These are phyloP conservation scores for Polyplosphaeria fusca DNA, from an alignment of 495 filamentous ascomycete species.

Conservation along the genomic window DNA sequence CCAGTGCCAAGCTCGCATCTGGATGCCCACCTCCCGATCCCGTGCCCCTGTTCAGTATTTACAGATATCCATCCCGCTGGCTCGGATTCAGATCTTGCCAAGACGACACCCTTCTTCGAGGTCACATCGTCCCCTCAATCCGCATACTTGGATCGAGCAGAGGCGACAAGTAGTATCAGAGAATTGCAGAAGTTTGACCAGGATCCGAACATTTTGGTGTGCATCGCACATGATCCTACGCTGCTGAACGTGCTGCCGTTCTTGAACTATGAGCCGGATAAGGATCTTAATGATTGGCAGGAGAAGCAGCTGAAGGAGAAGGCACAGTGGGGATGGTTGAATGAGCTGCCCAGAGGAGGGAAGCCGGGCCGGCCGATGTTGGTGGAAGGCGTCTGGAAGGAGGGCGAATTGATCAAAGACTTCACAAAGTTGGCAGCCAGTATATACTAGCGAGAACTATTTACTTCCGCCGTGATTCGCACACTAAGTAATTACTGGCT, in stretches of 20 bases:
- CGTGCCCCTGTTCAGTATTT: conserved; percentile 47
- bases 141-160: conserved; percentile 9
- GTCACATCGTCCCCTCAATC: conserved; percentile 19
- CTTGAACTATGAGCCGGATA: conserved; percentile 4
- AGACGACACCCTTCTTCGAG: conserved; percentile 39
- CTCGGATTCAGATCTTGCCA: conserved; percentile 12
- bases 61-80: conserved; percentile 32
- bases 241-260: conserved; percentile 8
- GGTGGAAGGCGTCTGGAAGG: conserved; percentile 11
- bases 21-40: conserved; percentile 1
- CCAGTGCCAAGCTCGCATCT: conserved; percentile 45
- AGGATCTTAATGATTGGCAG: conserved; percentile 15
- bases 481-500: no score
- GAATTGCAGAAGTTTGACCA: conserved; percentile 12
- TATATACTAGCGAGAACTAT: conserved; percentile 11
- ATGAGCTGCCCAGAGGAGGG: conserved; percentile 11
- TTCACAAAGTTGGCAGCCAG: conserved; percentile 3
- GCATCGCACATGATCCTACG: conserved; percentile 13
- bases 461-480: no score
- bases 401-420: conserved; percentile 7
- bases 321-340: conserved; percentile 14
- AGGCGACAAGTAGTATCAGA: conserved; percentile 11
- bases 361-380: conserved; percentile 13
- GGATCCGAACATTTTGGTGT: conserved; percentile 7
- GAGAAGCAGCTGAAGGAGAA: conserved; percentile 9